Evolutionary conservation across 2,329 filamentous ascomycete species (phyloP), one percentile per base, ranked within the genome.

Genomic region (Dactylella cylindrospora): DNA sequence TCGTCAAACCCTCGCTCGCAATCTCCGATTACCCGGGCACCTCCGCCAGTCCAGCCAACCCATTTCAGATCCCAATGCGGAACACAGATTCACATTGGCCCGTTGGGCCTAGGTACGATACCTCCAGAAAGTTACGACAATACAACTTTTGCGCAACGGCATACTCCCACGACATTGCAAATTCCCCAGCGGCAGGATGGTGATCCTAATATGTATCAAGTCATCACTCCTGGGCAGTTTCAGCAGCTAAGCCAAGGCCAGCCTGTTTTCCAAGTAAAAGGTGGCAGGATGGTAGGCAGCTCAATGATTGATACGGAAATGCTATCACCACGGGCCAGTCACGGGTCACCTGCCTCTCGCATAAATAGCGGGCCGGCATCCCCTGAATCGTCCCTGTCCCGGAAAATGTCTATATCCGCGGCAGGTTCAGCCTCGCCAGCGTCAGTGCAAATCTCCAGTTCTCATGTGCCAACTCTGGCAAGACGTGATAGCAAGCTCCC

Each of bases 51-150:
- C n/a, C 29, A 17, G 45, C 28, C 19, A 26, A 10, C 15, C 25
- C 28, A 20, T 4, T 22, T 13, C 45, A 28, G n/a, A 26, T 39
- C 3, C 44, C 26, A 25, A 20, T 20, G 3, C 20, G 47, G 55
- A 5, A 43, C 47, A 6, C 40, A 46, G 15, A 46, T 53, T 10
- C 15, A 61, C 15, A 49, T 47, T 28, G 41, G 33, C 2, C 47
- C 55, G 15, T 10, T 62, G 15, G 49, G 57, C 5, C 13, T 49
- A 17, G 44, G 49, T 3, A 49, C 49, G 8, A 9, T 62, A 5
- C 41, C 35, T 20, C 49, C 49, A 5, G 22, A 39, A 9, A 25
- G 25, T 8, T 62, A 29, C 17, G 25, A 49, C 13, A 32, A 32
- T 5, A 50, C 49, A 26, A 13, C 19, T n/a, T 43, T 54, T 4